Evolutionary conservation across 2,329 filamentous ascomycete species (phyloP).

Genomic region (Phialophora expanda): DNA sequence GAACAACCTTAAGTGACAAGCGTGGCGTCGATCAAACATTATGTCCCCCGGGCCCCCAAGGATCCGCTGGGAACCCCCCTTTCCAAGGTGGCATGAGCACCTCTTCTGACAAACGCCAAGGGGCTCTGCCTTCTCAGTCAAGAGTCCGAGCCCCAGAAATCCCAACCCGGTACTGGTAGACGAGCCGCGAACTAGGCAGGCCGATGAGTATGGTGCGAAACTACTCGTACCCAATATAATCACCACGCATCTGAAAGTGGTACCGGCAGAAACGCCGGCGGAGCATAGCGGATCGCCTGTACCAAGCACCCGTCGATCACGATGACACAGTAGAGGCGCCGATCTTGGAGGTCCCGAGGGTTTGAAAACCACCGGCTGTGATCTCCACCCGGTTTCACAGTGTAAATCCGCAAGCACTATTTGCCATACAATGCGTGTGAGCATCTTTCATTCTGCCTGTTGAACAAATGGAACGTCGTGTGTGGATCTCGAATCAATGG

Average conservation of each 20-base stretch:
- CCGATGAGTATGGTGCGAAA: not conserved
- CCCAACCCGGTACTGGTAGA: not conserved
- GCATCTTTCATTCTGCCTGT: not conserved
- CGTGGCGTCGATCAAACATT: not conserved
- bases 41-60: not conserved
- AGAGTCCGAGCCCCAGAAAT: not conserved
- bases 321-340: not conserved
- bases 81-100: constrained; percentile 3
- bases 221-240: not conserved
- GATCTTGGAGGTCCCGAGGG: not conserved
- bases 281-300: not conserved
- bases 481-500: not conserved
- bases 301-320: not conserved
- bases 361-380: not conserved
- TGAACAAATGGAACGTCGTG: not conserved
- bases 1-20: constrained; percentile 2
- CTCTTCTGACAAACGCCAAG: not conserved
- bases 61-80: not conserved
- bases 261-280: not conserved
- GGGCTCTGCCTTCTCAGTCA: not conserved
- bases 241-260: not conserved
- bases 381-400: not conserved
- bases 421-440: not conserved
- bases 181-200: not conserved
- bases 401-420: not conserved